Conservation (phyloP, 306 rosid species). For the Clitoria ternatea region DNA sequence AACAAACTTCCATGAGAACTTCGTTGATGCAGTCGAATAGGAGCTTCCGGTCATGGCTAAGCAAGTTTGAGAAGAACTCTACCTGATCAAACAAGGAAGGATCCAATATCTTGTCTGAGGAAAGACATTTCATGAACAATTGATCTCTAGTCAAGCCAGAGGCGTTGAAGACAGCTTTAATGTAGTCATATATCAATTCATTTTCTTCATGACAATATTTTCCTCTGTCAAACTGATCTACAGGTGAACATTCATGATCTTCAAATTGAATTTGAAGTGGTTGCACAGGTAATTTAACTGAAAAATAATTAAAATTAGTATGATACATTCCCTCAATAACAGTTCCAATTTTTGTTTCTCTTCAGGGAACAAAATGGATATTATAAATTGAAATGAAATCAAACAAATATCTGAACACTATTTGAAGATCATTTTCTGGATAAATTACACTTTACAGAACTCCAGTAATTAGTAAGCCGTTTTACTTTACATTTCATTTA, state of each 20-base stretch:
- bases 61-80: constrained; percentile 51
- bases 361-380: not conserved
- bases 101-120: constrained; percentile 67
- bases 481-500: not conserved
- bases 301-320: constrained; percentile 23
- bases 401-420: not conserved
- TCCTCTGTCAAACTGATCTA: constrained; percentile 35
- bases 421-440: not conserved
- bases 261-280: constrained; percentile 69
- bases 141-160: constrained; percentile 59
- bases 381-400: not conserved
- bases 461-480: not conserved
- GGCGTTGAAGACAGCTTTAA: constrained; percentile 53
- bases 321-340: not conserved
- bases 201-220: constrained; percentile 49
- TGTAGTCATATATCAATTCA: constrained; percentile 53
- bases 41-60: constrained; percentile 54
- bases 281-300: constrained; percentile 48
- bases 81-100: constrained; percentile 53
- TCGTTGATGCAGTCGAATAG: constrained; percentile 70
- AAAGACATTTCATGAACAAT: constrained; percentile 53
- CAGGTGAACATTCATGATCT: constrained; percentile 42
- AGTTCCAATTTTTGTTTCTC: not conserved
- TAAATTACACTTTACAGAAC: not conserved
- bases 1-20: constrained; percentile 67